Conservation (phyloP, 2,329 filamentous ascomycete species). For the Ophiostoma perfectum region DNA sequence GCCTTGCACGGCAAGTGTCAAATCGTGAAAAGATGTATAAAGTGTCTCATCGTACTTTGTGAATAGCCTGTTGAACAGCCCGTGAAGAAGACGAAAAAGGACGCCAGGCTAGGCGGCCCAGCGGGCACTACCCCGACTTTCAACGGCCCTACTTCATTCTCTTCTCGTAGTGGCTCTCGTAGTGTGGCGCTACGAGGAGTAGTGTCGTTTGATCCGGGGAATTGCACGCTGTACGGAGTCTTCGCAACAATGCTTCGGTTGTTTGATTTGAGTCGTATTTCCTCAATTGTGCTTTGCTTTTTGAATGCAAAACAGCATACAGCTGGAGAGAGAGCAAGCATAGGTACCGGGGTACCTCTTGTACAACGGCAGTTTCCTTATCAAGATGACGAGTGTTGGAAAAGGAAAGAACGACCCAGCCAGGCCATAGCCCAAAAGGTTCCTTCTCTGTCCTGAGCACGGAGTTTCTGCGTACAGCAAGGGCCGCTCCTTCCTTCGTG, state of each 20-base stretch:
- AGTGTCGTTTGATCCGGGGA: not conserved
- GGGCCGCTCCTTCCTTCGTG: not conserved
- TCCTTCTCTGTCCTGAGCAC: not conserved
- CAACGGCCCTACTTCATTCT: not conserved
- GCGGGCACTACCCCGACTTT: constrained; percentile 13
- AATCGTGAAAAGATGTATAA: too few relatives aligned
- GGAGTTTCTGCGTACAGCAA: not conserved
- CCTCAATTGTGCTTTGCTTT: too few relatives aligned
- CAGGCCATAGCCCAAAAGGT: not conserved
- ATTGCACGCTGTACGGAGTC: not conserved
- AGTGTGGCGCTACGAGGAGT: not conserved
- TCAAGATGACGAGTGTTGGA: not conserved
- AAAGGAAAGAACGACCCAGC: not conserved
- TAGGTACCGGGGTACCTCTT: too few relatives aligned
- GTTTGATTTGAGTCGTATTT: too few relatives aligned
- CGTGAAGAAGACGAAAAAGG: not conserved
- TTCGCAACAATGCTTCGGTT: too few relatives aligned
- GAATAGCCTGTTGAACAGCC: too few relatives aligned
- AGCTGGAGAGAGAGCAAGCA: too few relatives aligned
- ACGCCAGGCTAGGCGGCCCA: not conserved
- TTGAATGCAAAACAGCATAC: too few relatives aligned
- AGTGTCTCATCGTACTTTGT: too few relatives aligned
- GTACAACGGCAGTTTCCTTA: not conserved
- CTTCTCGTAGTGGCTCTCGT: not conserved
- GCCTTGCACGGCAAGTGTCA: too few relatives aligned